Base-by-base conservation (phyloP, 2,329 filamentous ascomycete genomes). In the Tolypocladium endophyticum region DNA sequence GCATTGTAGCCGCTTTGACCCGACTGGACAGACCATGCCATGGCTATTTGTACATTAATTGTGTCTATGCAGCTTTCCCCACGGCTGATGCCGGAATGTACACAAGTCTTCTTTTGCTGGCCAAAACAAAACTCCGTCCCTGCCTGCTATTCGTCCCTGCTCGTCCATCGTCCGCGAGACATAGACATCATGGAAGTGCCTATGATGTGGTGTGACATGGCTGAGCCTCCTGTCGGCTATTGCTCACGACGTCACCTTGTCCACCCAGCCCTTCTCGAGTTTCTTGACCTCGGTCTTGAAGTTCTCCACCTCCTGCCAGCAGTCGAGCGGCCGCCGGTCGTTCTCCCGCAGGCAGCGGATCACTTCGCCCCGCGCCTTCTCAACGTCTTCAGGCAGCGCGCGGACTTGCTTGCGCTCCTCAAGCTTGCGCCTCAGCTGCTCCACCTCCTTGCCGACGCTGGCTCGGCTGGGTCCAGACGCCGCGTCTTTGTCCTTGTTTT, bases 271-370 rank as follows among this genome's bases (percentile, higher is more conserved):
- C 76, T 85, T 87, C 83, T 97, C 93, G 75, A 97, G 74, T 77
- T 85, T 86, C 66, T 89, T 85, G 57, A 97, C 92, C 80, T 96
- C 90, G 68, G 83, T 82, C 84, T 92, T 96, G 75, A 97, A 97
- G 25, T 80, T 81, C 77, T 95, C 88, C 30, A 97, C 91, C 82
- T 97, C 92, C 75, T 87, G 83, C 89, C 90, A 97, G 82, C 93
- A 97, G 79, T 97, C 90, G 71, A 97, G 79, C 72, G 93, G 92
- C 73, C 91, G 83, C 64, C 91, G 82, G 75, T 97, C 92, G 73
- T 97, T 87, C 69, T 87, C 81, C 63, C 89, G 81, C 79, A 97
- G 79, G 73, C 93, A 97, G 67, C 83, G 82, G 63, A 94, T 84
- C 59, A 97, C 86, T 61, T 87, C 85, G 66, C 84, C 79, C 74